These are phyloP conservation scores for Dalbergia oliveri DNA, from an alignment of 306 rosid genomes.

Conservation along the genomic window DNA sequence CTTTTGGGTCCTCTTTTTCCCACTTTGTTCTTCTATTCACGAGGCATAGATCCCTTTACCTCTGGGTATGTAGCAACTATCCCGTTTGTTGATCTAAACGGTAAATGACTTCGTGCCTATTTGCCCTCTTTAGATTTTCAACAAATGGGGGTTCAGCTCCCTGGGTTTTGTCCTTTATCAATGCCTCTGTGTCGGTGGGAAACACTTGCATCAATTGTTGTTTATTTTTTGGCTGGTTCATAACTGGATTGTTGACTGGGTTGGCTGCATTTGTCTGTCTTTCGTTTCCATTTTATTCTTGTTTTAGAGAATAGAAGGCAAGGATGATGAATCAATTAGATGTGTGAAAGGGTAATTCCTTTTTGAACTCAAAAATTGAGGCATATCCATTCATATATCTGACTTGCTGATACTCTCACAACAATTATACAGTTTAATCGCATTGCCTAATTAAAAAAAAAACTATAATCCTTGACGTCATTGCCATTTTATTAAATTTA, in stretches of 20 bases:
- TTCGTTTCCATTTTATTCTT: not conserved
- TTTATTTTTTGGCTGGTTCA: not conserved
- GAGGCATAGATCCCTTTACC: conserved; percentile 42
- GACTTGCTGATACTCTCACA: conserved; percentile 49
- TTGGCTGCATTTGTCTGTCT: not conserved
- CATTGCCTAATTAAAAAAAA: not conserved
- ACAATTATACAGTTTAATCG: not conserved
- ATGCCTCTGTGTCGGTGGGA: conserved; percentile 59
- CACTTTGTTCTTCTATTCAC: conserved; percentile 11
- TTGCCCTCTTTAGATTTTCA: conserved; percentile 39
- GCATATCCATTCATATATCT: conserved; percentile 58
- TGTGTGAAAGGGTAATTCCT: conserved; percentile 68
- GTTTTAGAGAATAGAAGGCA: conserved; percentile 1
- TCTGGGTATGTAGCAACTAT: conserved; percentile 27
- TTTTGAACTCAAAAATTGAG: conserved; percentile 74
- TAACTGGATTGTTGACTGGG: not conserved
- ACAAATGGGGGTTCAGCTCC: conserved; percentile 40
- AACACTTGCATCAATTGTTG: conserved; percentile 36
- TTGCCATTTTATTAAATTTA: not conserved
- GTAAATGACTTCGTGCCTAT: not conserved
- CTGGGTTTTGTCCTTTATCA: conserved; percentile 28
- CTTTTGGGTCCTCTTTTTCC: conserved; percentile 56
- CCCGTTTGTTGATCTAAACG: conserved; percentile 8
- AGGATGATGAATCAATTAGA: conserved; percentile 86
- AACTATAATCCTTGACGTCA: not conserved